These are phyloP conservation scores for Glaciozyma martinii DNA, from an alignment of 768 basidiomycete genomes.

Conservation along the genomic window DNA sequence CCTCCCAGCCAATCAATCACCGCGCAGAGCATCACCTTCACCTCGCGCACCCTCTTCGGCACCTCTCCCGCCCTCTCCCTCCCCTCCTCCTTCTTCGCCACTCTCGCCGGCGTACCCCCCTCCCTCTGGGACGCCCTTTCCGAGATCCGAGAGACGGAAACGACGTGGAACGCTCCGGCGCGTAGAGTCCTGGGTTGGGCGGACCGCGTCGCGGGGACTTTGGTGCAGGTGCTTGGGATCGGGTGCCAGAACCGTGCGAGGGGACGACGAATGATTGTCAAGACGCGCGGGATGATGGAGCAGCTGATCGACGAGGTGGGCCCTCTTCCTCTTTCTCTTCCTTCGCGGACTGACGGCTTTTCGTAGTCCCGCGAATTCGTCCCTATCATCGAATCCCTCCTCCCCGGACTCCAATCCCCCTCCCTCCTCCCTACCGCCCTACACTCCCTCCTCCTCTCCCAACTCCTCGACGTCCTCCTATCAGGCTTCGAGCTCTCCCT, in stretches of 20 bases:
- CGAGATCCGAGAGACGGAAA: background rate
- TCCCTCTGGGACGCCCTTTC: slow-evolving; percentile 1
- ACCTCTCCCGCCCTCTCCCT: background rate
- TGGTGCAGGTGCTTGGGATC: background rate
- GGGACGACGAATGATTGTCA: slow-evolving; percentile 8
- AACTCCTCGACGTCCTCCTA: slow-evolving; percentile 14
- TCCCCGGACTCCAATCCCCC: background rate
- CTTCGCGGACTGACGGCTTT: too few relatives aligned
- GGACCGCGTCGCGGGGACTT: background rate
- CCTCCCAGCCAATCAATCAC: too few relatives aligned
- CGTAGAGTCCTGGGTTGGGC: slow-evolving; percentile 2
- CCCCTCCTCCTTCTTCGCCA: slow-evolving; percentile 13
- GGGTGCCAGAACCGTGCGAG: slow-evolving; percentile 18
- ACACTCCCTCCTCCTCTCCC: background rate
- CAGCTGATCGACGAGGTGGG: slow-evolving; percentile 5
- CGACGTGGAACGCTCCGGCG: slow-evolving; percentile 3
- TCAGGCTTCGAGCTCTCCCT: slow-evolving; percentile 22
- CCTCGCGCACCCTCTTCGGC: slow-evolving; percentile 14
- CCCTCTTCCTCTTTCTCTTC: background rate
- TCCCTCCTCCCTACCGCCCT: background rate
- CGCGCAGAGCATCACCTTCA: slow-evolving; percentile 10
- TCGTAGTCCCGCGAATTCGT: background rate
- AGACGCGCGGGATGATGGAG: background rate
- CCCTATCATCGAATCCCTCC: background rate
- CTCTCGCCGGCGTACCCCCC: background rate